Conservation (phyloP, 148 eudicot genomes). For the Chenopodium quinoa region DNA sequence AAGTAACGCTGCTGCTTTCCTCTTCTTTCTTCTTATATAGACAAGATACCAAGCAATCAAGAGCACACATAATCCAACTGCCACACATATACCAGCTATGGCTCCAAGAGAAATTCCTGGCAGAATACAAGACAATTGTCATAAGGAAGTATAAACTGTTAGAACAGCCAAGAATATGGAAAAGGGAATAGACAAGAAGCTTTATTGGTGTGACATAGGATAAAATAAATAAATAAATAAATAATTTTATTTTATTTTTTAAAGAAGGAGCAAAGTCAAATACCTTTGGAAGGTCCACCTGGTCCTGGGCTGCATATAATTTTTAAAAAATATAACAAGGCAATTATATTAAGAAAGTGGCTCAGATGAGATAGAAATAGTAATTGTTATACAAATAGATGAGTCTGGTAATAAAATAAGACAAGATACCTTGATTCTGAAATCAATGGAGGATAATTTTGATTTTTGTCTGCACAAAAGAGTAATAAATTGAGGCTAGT, state of each 20-base stretch:
- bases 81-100: constrained; percentile 45
- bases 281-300: constrained; percentile 36
- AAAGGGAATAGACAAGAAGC: constrained; percentile 8
- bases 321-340: constrained; percentile 1
- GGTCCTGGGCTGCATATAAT: constrained; percentile 43
- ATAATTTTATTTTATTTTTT: too few species aligned
- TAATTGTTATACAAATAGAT: background rate
- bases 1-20: constrained; percentile 25
- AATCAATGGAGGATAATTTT: constrained; percentile 46
- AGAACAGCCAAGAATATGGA: background rate
- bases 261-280: constrained; percentile 14
- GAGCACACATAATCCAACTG: constrained; percentile 33
- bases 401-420: constrained; percentile 5
- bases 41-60: constrained; percentile 37
- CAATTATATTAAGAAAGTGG: constrained; percentile 4
- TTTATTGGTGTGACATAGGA: background rate
- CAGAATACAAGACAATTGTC: constrained; percentile 20
- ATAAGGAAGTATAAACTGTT: constrained; percentile 12
- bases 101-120: constrained; percentile 50
- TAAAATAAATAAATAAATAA: too few species aligned
- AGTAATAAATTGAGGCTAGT: background rate
- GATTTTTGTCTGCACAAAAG: constrained; percentile 51
- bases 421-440: constrained; percentile 45
- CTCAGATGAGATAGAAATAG: background rate
- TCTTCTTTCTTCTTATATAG: constrained; percentile 42